Conservation (phyloP, 768 basidiomycete genomes). For the Jaapia argillacea region DNA sequence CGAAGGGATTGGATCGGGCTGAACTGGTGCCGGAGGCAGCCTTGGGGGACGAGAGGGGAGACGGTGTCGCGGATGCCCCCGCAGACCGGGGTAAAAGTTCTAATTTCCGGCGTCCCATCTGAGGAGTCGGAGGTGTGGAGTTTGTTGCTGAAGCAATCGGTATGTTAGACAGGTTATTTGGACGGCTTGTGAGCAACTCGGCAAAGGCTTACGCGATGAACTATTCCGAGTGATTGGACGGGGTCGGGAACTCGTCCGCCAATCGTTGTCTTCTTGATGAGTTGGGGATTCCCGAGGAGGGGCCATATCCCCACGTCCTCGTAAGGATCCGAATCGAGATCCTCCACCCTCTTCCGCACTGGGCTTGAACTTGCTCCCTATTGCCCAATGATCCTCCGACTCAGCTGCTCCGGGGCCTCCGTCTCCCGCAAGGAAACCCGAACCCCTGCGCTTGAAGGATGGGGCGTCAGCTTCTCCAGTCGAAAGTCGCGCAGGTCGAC, state of each 20-base stretch:
- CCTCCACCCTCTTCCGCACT: constrained; percentile 26
- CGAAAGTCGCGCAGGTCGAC: constrained; percentile 24
- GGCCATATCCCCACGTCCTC: constrained; percentile 43
- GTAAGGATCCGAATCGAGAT: constrained; percentile 34
- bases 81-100: constrained; percentile 79
- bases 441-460: constrained; percentile 44
- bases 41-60: constrained; percentile 75
- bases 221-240: constrained; percentile 33
- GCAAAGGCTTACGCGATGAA: constrained; percentile 48
- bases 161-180: constrained; percentile 6
- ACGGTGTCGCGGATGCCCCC: constrained; percentile 53
- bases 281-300: constrained; percentile 32
- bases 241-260: constrained; percentile 46
- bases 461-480: constrained; percentile 33
- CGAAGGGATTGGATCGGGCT: constrained; percentile 71
- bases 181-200: constrained; percentile 5
- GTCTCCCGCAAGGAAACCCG: constrained; percentile 39
- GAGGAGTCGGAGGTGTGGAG: constrained; percentile 78
- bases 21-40: constrained; percentile 35
- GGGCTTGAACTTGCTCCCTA: constrained; percentile 66
- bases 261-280: constrained; percentile 53
- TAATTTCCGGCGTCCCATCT: constrained; percentile 68
- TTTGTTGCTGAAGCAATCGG: constrained; percentile 46
- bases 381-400: constrained; percentile 69
- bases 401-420: constrained; percentile 44